These are phyloP conservation scores for Starmerella khaoyaiensis DNA, from an alignment of 805 yeast species.

Conservation along the genomic window DNA sequence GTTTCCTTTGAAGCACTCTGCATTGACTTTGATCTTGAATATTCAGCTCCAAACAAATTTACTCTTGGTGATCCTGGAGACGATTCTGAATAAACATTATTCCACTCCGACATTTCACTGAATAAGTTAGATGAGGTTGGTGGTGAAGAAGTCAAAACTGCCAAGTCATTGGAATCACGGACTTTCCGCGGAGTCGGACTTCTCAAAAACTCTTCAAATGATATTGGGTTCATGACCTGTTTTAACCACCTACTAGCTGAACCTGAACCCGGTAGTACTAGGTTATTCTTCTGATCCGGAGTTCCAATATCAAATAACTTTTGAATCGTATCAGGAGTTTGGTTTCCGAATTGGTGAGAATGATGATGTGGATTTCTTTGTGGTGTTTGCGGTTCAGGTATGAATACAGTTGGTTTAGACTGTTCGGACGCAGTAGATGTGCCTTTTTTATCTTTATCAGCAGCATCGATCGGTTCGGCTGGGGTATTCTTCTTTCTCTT, in stretches of 20 bases:
- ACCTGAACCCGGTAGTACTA: slow-evolving; percentile 14
- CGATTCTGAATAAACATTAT: too few species aligned
- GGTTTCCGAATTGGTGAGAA: too few species aligned
- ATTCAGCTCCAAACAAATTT: neutral
- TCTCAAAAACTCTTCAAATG: slow-evolving; percentile 15
- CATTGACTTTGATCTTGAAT: too few species aligned
- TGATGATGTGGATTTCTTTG: too few species aligned
- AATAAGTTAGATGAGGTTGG: slow-evolving; percentile 19
- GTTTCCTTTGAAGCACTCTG: too few species aligned
- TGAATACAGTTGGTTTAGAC: too few species aligned
- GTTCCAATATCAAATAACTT: slow-evolving; percentile 15
- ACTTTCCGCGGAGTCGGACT: slow-evolving; percentile 16
- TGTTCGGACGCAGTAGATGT: too few species aligned
- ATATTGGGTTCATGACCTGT: slow-evolving; percentile 11
- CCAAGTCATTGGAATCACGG: neutral
- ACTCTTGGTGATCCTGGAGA: too few species aligned
- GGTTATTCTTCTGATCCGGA: slow-evolving; percentile 9
- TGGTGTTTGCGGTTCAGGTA: too few species aligned
- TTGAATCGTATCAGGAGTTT: slow-evolving; percentile 16
- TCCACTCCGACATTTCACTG: slow-evolving; percentile 18
- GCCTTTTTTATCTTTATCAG: too few species aligned
- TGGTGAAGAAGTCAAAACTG: slow-evolving; percentile 17
- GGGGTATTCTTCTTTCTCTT: too few species aligned
- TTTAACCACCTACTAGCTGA: slow-evolving; percentile 17
- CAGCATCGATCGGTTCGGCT: too few species aligned